These are phyloP conservation scores for Gymnopilus dilepis DNA, from an alignment of 768 basidiomycete species.

Conservation along the genomic window DNA sequence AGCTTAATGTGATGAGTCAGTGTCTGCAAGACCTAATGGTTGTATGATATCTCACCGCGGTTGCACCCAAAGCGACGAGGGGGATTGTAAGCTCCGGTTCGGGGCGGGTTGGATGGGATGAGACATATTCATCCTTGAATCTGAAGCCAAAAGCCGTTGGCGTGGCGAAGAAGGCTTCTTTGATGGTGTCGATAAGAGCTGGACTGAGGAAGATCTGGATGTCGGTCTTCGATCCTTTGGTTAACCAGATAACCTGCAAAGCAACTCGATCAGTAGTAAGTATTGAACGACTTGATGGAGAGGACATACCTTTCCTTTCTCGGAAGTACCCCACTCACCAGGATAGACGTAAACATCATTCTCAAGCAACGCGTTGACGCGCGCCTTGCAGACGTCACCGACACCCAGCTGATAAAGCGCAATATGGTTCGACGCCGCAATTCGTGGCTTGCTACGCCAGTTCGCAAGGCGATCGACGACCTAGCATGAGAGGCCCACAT, in stretches of 20 bases:
- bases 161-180: background rate
- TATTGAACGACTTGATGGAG: too few relatives aligned
- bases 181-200: slow-evolving; percentile 8
- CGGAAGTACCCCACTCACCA: slow-evolving; percentile 12
- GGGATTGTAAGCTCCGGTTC: slow-evolving; percentile 13
- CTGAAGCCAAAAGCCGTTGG: slow-evolving; percentile 13
- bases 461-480: slow-evolving; percentile 16
- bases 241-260: slow-evolving; percentile 5
- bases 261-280: too few relatives aligned
- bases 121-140: slow-evolving; percentile 13
- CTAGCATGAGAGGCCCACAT: background rate
- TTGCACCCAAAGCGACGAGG: slow-evolving; percentile 14
- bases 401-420: slow-evolving; percentile 17
- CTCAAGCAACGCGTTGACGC: slow-evolving; percentile 9
- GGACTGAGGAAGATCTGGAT: slow-evolving; percentile 15
- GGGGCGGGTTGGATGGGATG: background rate
- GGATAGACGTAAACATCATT: slow-evolving; percentile 7
- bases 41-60: slow-evolving; percentile 1
- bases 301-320: slow-evolving; percentile 7
- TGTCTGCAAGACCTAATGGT: too few relatives aligned
- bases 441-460: slow-evolving; percentile 3
- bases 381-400: background rate
- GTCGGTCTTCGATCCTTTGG: slow-evolving; percentile 1
- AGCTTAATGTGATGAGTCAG: too few relatives aligned
- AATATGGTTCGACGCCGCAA: slow-evolving; percentile 4